A percentile compares a stretch with the other conserved stretches of the same genome.
Evolutionary conservation across 441 rosid species (phyloP).

Genomic region (Pelargonium fulgidum): DNA sequence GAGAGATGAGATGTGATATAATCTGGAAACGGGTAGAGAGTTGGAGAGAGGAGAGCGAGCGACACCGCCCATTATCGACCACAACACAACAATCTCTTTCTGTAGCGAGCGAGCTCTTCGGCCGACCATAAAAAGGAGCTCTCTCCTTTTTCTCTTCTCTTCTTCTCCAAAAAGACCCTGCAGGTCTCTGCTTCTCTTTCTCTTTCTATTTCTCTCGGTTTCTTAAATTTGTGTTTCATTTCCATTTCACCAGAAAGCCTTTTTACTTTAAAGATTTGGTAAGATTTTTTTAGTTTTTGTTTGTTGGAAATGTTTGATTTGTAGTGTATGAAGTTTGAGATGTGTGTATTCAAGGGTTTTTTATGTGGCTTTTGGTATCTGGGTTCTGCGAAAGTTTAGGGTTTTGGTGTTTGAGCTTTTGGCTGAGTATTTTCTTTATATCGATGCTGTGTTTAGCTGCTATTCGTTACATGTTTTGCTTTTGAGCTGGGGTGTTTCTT

Average conservation of each 20-base stretch:
- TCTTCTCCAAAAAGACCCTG: slow-evolving; percentile 19
- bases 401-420: neutral
- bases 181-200: slow-evolving; percentile 7
- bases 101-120: slow-evolving; percentile 19
- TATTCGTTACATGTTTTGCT: neutral
- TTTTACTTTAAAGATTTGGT: slow-evolving; percentile 19
- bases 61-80: slow-evolving; percentile 12
- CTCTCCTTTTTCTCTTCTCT: slow-evolving; percentile 22
- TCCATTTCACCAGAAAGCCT: neutral
- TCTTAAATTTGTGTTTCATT: neutral
- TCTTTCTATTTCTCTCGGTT: slow-evolving; percentile 14
- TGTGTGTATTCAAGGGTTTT: slow-evolving; percentile 8
- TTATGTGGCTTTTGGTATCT: neutral
- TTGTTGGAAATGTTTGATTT: no score
- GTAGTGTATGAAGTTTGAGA: neutral
- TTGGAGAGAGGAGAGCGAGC: neutral
- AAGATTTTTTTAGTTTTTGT: neutral
- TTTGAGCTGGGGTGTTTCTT: neutral
- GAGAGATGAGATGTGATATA: neutral
- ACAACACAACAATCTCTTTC: slow-evolving; percentile 26
- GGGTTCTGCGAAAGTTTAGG: neutral
- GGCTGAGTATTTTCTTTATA: neutral
- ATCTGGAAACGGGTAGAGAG: neutral
- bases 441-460: no score
- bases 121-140: slow-evolving; percentile 41